Conservation (phyloP, 2,329 filamentous ascomycete genomes). For the Fusarium lyarnte region DNA sequence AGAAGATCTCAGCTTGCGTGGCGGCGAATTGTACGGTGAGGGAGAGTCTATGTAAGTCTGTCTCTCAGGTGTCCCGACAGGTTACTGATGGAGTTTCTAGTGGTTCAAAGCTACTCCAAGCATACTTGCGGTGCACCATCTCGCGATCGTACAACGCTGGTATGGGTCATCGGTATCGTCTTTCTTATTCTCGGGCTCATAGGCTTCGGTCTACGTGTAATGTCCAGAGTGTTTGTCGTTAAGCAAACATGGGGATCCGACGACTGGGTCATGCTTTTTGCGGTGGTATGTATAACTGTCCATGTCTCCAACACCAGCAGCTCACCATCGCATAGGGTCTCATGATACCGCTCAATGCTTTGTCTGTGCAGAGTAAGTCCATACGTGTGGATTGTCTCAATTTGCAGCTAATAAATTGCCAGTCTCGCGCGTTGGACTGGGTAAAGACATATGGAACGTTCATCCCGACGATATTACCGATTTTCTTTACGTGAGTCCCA, state of each 20-base stretch:
- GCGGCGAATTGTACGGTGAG: conserved; percentile 4
- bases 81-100: background rate
- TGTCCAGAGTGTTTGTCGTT: conserved; percentile 11
- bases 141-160: conserved; percentile 12
- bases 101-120: conserved; percentile 14
- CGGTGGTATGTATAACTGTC: background rate
- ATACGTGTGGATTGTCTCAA: accelerated
- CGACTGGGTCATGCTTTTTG: conserved; percentile 17
- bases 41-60: background rate
- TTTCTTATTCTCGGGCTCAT: conserved; percentile 4
- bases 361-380: conserved; percentile 1
- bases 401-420: accelerated
- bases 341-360: conserved; percentile 12
- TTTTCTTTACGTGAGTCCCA: background rate
- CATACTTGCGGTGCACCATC: conserved; percentile 6
- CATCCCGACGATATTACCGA: conserved; percentile 5
- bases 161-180: background rate
- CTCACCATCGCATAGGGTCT: background rate
- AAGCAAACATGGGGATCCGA: conserved; percentile 19
- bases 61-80: background rate
- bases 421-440: background rate
- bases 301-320: accelerated
- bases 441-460: conserved; percentile 17
- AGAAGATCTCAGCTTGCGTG: conserved; percentile 11
- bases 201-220: conserved; percentile 7